These are phyloP conservation scores for Aspergillus sojae DNA, from an alignment of 2,329 filamentous ascomycete genomes.

Conservation along the genomic window DNA sequence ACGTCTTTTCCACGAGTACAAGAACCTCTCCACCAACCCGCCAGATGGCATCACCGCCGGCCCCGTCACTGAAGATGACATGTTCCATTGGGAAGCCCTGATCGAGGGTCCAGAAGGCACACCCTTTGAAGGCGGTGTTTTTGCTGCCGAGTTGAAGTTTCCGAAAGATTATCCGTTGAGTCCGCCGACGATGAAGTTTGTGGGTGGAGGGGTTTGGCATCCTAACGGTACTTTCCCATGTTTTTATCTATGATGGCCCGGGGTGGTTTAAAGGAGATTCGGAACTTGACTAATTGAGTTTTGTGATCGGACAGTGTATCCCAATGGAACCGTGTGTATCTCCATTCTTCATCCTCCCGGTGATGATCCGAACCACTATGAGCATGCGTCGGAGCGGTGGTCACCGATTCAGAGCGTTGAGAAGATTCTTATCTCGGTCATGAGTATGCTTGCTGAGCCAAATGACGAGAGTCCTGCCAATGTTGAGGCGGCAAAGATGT, in stretches of 20 bases:
- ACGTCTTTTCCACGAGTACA: slow-evolving; percentile 95
- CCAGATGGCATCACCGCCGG: slow-evolving; percentile 98
- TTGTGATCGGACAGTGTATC: slow-evolving; percentile 68
- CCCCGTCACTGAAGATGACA: slow-evolving; percentile 89
- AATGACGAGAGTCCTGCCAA: slow-evolving; percentile 98
- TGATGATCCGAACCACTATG: slow-evolving; percentile 98
- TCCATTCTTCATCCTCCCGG: slow-evolving; percentile 96
- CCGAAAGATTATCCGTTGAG: slow-evolving; percentile 96
- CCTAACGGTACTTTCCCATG: slow-evolving; percentile 72
- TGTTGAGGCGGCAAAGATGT: slow-evolving; percentile 94
- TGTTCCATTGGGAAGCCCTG: slow-evolving; percentile 93
- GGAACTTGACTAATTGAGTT: not conserved
- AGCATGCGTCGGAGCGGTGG: slow-evolving; percentile 94
- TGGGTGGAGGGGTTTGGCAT: slow-evolving; percentile 86
- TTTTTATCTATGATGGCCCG: slow-evolving; percentile 4
- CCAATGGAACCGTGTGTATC: slow-evolving; percentile 90
- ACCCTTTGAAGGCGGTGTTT: slow-evolving; percentile 93
- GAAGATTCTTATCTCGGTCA: slow-evolving; percentile 94
- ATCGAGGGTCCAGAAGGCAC: slow-evolving; percentile 96
- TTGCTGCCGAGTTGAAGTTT: slow-evolving; percentile 92
- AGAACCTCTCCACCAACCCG: slow-evolving; percentile 86
- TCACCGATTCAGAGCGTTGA: slow-evolving; percentile 96
- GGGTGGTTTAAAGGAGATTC: not conserved
- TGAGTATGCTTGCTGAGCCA: slow-evolving; percentile 97
- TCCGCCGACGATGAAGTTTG: slow-evolving; percentile 93